Conservation (phyloP, 2,329 filamentous ascomycete genomes). For the Teratosphaeria nubilosa region DNA sequence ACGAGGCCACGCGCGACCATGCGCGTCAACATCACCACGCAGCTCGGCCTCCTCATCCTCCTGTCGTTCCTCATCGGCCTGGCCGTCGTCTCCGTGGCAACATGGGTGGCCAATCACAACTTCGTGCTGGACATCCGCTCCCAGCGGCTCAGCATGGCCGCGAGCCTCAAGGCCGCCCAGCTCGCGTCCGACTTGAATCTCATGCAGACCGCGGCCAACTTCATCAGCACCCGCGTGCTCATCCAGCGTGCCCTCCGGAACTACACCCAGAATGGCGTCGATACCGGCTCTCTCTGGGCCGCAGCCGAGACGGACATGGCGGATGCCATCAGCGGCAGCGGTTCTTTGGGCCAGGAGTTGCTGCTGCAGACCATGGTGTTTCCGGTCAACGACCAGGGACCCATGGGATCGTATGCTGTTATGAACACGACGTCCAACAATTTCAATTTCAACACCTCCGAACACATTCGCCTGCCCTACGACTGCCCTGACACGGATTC, state of each 20-base stretch:
- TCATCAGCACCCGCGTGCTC: slow-evolving; percentile 55
- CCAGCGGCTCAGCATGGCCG: slow-evolving; percentile 59
- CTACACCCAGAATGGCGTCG: slow-evolving; percentile 47
- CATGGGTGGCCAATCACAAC: slow-evolving; percentile 50
- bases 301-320: slow-evolving; percentile 54
- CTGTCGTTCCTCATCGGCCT: slow-evolving; percentile 64
- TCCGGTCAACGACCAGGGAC: slow-evolving; percentile 54
- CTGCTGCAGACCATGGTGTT: slow-evolving; percentile 66
- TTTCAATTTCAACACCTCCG: slow-evolving; percentile 22
- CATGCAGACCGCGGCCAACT: slow-evolving; percentile 62
- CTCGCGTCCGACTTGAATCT: slow-evolving; percentile 69
- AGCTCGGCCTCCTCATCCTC: slow-evolving; percentile 72
- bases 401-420: slow-evolving; percentile 41
- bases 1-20: slow-evolving; percentile 35
- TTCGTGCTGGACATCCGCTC: slow-evolving; percentile 50
- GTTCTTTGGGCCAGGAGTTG: slow-evolving; percentile 34
- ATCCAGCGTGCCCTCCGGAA: slow-evolving; percentile 43
- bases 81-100: slow-evolving; percentile 69
- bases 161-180: slow-evolving; percentile 76
- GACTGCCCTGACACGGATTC: slow-evolving; percentile 44
- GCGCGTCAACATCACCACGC: slow-evolving; percentile 79
- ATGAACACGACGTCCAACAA: slow-evolving; percentile 53
- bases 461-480: slow-evolving; percentile 52
- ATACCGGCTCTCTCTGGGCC: slow-evolving; percentile 49
- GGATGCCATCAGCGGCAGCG: slow-evolving; percentile 55